Percentiles rank a stretch among this genome's conserved stretches.
phyloP scores from a whole-genome alignment of 495 filamentous ascomycete species.

The Pseudomonodictys pantanalensis region DNA sequence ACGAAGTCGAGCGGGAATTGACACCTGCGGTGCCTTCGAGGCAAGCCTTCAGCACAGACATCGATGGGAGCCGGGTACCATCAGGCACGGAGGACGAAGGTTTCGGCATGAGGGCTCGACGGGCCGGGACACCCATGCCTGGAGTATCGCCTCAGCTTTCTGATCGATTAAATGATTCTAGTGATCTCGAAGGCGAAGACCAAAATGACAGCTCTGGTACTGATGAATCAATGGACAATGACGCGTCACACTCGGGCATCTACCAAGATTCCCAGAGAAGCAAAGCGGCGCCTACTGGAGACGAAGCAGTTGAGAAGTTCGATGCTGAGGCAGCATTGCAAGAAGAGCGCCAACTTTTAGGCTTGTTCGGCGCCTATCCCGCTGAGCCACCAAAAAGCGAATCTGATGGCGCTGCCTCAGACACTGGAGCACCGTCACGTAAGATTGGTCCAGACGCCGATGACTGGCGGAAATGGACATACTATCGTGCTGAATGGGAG shows the following conservation, averaged over 20 bases:
- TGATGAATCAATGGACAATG: background rate
- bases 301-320: constrained; percentile 50
- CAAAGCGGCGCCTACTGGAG: background rate
- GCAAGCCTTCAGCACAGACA: background rate
- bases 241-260: constrained; percentile 13
- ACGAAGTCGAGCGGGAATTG: constrained; percentile 56
- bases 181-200: background rate
- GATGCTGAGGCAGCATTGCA: constrained; percentile 51
- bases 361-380: constrained; percentile 42
- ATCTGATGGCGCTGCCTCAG: background rate
- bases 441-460: constrained; percentile 51
- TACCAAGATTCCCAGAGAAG: background rate
- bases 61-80: background rate
- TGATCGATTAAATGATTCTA: background rate
- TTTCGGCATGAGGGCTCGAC: constrained; percentile 17
- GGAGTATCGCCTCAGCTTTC: background rate
- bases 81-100: background rate
- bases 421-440: background rate
- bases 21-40: constrained; percentile 17
- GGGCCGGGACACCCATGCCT: constrained; percentile 10
- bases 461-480: constrained; percentile 42
- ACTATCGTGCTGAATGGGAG: constrained; percentile 31
- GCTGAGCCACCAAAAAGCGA: background rate
- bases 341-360: constrained; percentile 60
- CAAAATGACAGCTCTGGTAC: background rate